Percentiles rank a stretch among this genome's conserved stretches.
phyloP scores from a whole-genome alignment of 2,329 filamentous ascomycete genomes.

The Trichoderma hamatum region DNA sequence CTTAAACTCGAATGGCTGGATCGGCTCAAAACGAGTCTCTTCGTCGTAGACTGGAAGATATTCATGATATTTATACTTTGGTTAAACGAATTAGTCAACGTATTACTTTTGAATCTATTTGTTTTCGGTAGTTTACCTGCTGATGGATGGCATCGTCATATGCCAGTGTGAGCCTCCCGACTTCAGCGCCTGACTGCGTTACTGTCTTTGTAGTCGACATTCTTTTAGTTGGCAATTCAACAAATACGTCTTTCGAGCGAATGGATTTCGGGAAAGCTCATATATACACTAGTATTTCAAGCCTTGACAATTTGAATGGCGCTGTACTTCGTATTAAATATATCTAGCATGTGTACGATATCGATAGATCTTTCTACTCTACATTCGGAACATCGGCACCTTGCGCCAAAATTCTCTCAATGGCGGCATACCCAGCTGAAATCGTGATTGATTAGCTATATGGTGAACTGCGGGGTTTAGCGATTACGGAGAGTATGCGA shows the following conservation, averaged over 20 bases:
- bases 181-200: not conserved
- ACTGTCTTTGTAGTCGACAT: conserved; percentile 19
- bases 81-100: not conserved
- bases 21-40: conserved; percentile 21
- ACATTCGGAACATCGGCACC: not conserved
- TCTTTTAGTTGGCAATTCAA: not conserved
- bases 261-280: not conserved
- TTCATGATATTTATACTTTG: conserved; percentile 9
- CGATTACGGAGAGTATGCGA: not conserved
- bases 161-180: conserved; percentile 13
- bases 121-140: not conserved
- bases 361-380: too few species aligned
- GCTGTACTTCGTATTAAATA: not conserved
- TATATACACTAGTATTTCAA: not conserved
- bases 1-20: conserved; percentile 27
- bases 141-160: conserved; percentile 20
- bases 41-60: conserved; percentile 23
- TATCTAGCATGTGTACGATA: not conserved
- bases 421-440: not conserved
- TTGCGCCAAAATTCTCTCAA: not conserved
- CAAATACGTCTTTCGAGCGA: too few species aligned
- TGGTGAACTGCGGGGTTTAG: conserved; percentile 21
- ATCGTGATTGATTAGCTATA: conserved; percentile 14
- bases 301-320: not conserved
- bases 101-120: too few species aligned